Evolutionary conservation across 768 basidiomycete genomes (phyloP).

Genomic region (Mycena haematopus): DNA sequence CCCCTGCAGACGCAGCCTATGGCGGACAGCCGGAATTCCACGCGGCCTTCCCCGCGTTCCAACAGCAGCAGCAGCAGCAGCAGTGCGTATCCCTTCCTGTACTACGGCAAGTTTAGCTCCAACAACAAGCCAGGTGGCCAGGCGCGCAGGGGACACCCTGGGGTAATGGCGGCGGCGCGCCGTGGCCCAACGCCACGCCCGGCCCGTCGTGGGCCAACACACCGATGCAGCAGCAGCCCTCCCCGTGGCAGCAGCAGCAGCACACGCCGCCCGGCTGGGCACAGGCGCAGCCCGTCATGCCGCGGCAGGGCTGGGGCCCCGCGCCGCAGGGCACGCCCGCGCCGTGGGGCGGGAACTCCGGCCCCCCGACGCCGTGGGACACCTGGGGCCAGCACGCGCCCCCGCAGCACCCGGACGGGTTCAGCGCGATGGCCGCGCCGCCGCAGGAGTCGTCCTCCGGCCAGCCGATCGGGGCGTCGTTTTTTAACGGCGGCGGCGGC

Average conservation of each 20-base stretch:
- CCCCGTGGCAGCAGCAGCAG: constrained; percentile 5
- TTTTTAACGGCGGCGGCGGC: no score
- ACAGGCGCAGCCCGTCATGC: constrained; percentile 7
- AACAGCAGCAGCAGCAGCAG: constrained; percentile 14
- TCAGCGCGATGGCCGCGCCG: no score
- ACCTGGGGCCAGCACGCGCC: no score
- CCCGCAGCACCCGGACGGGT: no score
- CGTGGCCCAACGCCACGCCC: no score
- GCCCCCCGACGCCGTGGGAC: constrained; percentile 11
- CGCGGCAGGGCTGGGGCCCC: constrained; percentile 22
- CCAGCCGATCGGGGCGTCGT: no score
- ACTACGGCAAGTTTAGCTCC: not conserved
- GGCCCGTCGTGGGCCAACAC: no score
- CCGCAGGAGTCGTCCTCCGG: no score
- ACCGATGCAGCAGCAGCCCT: no score
- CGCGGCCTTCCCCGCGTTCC: constrained; percentile 16
- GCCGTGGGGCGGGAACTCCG: constrained; percentile 3
- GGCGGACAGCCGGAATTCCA: constrained; percentile 14
- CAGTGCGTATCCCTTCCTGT: not conserved
- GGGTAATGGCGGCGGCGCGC: not conserved
- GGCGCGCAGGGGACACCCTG: constrained; percentile 1
- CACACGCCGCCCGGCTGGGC: not conserved
- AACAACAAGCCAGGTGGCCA: not conserved
- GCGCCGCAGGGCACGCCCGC: constrained; percentile 3
- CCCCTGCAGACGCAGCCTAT: constrained; percentile 11